These are phyloP conservation scores for Ophiostoma himal-ulmi DNA, from an alignment of 2,329 filamentous ascomycete genomes.

Conservation along the genomic window DNA sequence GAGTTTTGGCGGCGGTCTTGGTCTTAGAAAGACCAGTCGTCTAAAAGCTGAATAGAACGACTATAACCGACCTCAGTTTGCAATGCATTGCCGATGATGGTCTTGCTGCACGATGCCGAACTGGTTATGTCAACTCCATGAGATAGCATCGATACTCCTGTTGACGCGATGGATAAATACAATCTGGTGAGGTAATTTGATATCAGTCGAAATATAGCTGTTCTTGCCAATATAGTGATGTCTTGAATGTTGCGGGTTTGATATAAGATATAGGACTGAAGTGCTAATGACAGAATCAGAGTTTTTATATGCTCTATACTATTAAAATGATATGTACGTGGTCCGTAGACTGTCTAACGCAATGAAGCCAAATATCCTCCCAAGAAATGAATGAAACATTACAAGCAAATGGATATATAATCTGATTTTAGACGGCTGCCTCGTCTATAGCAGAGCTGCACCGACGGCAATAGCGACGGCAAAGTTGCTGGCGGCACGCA, in stretches of 20 bases:
- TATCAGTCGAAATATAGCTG: neutral
- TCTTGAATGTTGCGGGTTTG: neutral
- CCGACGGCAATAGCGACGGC: conserved; percentile 13
- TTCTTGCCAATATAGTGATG: neutral
- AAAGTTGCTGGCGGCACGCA: conserved; percentile 11
- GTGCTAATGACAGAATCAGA: neutral
- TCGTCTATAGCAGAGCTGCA: conserved; percentile 10
- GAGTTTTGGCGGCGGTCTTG: too few relatives aligned
- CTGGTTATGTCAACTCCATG: neutral
- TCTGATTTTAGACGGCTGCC: neutral
- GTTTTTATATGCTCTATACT: conserved; percentile 2
- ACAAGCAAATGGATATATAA: neutral
- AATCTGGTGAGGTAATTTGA: neutral
- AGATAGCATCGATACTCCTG: neutral
- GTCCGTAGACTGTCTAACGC: conserved; percentile 1
- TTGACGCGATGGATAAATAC: neutral
- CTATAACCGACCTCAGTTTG: neutral
- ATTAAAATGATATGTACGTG: conserved; percentile 7
- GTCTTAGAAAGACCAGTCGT: too few relatives aligned
- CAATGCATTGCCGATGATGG: neutral
- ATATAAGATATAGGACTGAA: neutral
- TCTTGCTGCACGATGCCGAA: neutral
- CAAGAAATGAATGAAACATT: neutral
- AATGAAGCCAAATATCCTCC: neutral
- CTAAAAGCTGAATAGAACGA: too few relatives aligned